Percentiles rank a stretch among this genome's conserved stretches.
Conservation (phyloP, 2,329 filamentous ascomycete genomes). For the Apiospora malaysiana region DNA sequence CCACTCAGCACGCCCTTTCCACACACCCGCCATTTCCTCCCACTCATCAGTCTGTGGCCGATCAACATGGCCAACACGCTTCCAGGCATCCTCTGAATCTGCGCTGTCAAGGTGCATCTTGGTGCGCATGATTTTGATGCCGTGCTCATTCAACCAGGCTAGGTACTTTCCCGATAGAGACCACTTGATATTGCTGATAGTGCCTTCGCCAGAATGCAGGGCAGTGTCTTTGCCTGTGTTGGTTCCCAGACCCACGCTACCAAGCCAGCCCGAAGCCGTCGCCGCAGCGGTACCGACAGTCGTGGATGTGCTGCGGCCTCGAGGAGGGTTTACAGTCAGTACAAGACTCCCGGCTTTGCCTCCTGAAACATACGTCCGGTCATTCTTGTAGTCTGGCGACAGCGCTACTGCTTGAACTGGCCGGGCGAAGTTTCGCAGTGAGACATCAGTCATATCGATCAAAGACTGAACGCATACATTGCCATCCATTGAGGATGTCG, state of each 20-base stretch:
- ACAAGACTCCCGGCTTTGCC: slow-evolving; percentile 88
- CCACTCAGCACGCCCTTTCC: slow-evolving; percentile 93
- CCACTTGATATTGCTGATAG: slow-evolving; percentile 92
- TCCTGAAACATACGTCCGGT: slow-evolving; percentile 88
- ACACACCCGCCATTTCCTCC: slow-evolving; percentile 96
- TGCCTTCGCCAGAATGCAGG: slow-evolving; percentile 89
- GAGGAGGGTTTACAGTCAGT: slow-evolving; percentile 79
- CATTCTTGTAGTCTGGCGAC: slow-evolving; percentile 93
- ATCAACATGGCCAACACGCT: slow-evolving; percentile 89
- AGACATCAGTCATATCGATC: slow-evolving; percentile 86
- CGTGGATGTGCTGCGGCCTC: slow-evolving; percentile 85
- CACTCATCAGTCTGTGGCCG: slow-evolving; percentile 85
- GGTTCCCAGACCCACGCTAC: slow-evolving; percentile 79
- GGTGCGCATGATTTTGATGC: slow-evolving; percentile 96
- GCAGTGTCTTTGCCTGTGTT: slow-evolving; percentile 85
- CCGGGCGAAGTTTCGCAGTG: slow-evolving; percentile 89
- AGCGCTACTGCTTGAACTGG: slow-evolving; percentile 91
- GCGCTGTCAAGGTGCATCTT: slow-evolving; percentile 79
- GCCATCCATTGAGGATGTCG: slow-evolving; percentile 92
- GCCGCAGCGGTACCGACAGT: slow-evolving; percentile 84
- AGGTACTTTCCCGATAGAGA: slow-evolving; percentile 91
- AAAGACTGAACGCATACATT: slow-evolving; percentile 92
- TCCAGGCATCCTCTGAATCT: slow-evolving; percentile 88
- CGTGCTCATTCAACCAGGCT: slow-evolving; percentile 94
- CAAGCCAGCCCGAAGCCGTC: slow-evolving; percentile 87